phyloP scores from a whole-genome alignment of 108 stramenopile genomes.

The Seminavis robusta region DNA sequence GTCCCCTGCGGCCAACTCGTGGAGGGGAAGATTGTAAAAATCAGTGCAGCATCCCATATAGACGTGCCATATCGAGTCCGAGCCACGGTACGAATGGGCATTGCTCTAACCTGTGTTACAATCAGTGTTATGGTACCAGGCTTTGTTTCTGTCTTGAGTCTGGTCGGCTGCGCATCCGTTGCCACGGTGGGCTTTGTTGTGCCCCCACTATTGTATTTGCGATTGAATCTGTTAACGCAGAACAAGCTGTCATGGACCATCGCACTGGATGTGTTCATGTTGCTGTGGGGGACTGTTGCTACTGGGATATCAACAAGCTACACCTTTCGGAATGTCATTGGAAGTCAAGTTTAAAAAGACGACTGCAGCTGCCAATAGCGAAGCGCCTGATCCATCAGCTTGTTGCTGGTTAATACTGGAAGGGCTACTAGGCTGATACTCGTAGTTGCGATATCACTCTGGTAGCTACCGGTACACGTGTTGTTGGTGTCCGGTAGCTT shows the following conservation, averaged over 20 bases:
- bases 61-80: conserved; percentile 2
- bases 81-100: conserved; percentile 8
- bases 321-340: too few species aligned
- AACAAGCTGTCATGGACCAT: conserved; percentile 2
- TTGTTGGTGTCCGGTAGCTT: too few species aligned
- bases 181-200: conserved; percentile 63
- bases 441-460: too few species aligned
- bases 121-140: conserved; percentile 51
- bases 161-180: conserved; percentile 78
- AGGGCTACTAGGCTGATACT: too few species aligned
- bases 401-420: too few species aligned
- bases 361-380: too few species aligned
- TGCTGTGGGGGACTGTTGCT: background rate
- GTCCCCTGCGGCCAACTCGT: conserved; percentile 76
- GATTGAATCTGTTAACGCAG: background rate
- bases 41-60: background rate
- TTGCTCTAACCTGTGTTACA: conserved; percentile 43
- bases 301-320: too few species aligned
- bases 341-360: too few species aligned
- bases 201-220: conserved; percentile 55
- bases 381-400: too few species aligned
- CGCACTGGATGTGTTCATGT: conserved; percentile 8
- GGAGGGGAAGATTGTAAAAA: conserved; percentile 57
- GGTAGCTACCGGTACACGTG: too few species aligned
- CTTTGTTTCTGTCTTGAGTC: conserved; percentile 65